Evolutionary conservation across 257 asterid species (phyloP), one percentile per base, ranked within the genome.

Genomic region (Solanum medicagineum): DNA sequence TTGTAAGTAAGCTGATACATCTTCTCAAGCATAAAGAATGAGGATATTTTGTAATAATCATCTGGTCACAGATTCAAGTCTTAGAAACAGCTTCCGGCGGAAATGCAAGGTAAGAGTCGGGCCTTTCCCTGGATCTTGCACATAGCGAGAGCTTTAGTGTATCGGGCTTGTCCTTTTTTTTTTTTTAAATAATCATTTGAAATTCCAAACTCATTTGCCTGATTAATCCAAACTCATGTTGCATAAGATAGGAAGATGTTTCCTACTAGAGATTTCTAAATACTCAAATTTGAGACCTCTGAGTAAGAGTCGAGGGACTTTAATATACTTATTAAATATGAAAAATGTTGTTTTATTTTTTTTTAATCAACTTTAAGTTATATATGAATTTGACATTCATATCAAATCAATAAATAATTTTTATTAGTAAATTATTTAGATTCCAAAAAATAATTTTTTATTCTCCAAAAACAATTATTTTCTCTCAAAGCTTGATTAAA

Each of bases 221-320:
- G 22, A 68, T 8, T 68, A 65, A 3, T 14, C 0, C 0, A 1
- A 0, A 66, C 7, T 66, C 0, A 6, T 0, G 0, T 0, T 32
- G 3, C 8, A 16, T 2, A 40, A 4, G 26, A 11, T 8, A 14
- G 29, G 0, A 4, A 57, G 8, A 57, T 0, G 1, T 0, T 20
- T 57, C 9, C 26, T 20, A 57, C 1, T 2, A 7, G 26, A 19
- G 20, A 57, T 57, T 51, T 12, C 6, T 59, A 59, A 59, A 59
- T 32, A 20, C n/a, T 20, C 0, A 3, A 20, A 20, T 59, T 20
- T 10, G 3, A 59, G 14, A 20, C 15, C 0, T 5, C 7, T 59
- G 14, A 11, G 20, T 36, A 36, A 36, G 6, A 36, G 42, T 36
- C 42, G 42, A 36, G 42, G 7, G 42, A 36, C 42, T 36, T 36